Conservation (phyloP, 163 green algal genomes). For the Coccomyxa subellipsoidea region DNA sequence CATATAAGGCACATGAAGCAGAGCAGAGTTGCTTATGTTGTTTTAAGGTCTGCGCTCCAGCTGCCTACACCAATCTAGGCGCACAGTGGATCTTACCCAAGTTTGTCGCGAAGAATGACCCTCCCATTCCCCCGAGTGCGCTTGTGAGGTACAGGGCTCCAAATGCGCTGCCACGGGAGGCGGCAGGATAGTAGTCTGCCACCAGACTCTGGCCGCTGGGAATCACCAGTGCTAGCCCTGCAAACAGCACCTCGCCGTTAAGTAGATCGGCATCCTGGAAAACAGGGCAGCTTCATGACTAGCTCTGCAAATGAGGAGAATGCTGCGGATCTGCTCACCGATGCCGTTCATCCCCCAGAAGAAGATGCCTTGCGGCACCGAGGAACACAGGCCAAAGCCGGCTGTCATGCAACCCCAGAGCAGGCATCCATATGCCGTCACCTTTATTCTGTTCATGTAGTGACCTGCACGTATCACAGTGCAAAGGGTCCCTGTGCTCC, state of each 20-base stretch:
- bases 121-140: conserved; percentile 57
- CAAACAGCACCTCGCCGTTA: neutral
- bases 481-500: no score
- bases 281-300: neutral
- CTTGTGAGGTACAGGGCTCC: conserved; percentile 53
- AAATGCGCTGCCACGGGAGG: conserved; percentile 48
- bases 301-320: neutral
- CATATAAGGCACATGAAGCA: neutral
- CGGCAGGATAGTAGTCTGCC: conserved; percentile 53
- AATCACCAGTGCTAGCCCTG: conserved; percentile 57
- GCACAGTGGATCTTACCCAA: conserved; percentile 18
- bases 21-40: no score
- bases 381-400: conserved; percentile 14
- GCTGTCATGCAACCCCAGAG: conserved; percentile 36
- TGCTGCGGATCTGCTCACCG: conserved; percentile 27
- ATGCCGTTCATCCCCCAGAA: conserved; percentile 66
- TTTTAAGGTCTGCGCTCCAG: no score
- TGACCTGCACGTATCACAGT: conserved; percentile 12
- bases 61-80: neutral
- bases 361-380: conserved; percentile 31
- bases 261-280: neutral
- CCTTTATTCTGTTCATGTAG: conserved; percentile 9
- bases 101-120: conserved; percentile 59
- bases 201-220: conserved; percentile 59
- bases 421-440: conserved; percentile 23